These are phyloP conservation scores for Penicillium sp. DNA, from an alignment of 2,329 filamentous ascomycete genomes.

Conservation along the genomic window DNA sequence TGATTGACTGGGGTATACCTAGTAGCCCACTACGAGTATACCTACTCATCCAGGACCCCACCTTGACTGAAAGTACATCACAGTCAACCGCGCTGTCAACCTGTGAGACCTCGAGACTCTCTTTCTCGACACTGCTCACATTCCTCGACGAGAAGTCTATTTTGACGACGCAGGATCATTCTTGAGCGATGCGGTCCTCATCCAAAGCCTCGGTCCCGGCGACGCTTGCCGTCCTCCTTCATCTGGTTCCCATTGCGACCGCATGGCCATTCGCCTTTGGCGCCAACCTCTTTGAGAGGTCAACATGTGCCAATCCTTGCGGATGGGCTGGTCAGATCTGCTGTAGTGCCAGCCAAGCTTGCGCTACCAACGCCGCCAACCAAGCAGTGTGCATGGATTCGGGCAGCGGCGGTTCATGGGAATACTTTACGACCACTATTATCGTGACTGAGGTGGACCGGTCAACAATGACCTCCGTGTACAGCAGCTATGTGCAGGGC, in stretches of 20 bases:
- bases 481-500: constrained; percentile 40
- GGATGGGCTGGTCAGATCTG: constrained; percentile 49
- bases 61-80: neutral
- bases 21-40: neutral
- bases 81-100: constrained; percentile 1
- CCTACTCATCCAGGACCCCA: constrained; percentile 8
- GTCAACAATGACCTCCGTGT: constrained; percentile 49
- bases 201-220: constrained; percentile 22
- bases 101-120: constrained; percentile 1
- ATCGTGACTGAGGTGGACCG: constrained; percentile 48
- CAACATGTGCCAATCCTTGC: constrained; percentile 45
- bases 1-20: constrained; percentile 10
- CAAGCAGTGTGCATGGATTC: constrained; percentile 44
- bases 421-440: constrained; percentile 53
- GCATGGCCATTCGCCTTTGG: constrained; percentile 29
- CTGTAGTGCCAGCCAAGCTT: constrained; percentile 42
- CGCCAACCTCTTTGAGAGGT: constrained; percentile 23
- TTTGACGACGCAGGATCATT: constrained; percentile 3
- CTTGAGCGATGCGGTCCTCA: constrained; percentile 27
- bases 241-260: constrained; percentile 15
- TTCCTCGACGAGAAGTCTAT: constrained; percentile 1
- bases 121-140: constrained; percentile 3
- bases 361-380: constrained; percentile 45
- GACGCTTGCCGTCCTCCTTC: constrained; percentile 24
- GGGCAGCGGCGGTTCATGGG: constrained; percentile 37